Evolutionary conservation across 2,329 filamentous ascomycete genomes (phyloP), one percentile per base, ranked within the genome.

Genomic region (Plectosphaerella plurivora): DNA sequence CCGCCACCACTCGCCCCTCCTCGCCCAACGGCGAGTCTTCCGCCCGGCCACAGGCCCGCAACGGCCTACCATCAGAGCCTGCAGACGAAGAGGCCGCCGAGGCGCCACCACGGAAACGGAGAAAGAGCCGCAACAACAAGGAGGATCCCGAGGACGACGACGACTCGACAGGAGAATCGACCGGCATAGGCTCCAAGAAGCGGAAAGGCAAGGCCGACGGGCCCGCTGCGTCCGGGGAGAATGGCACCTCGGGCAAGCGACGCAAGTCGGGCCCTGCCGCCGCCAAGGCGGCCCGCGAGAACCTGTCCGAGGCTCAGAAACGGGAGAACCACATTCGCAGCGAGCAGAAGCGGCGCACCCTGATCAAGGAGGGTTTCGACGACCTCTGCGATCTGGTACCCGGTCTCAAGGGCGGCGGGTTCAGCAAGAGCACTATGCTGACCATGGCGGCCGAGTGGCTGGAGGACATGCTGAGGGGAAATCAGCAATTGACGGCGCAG

Each of bases 291-390:
- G 64, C 75, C 3, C 72, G 87, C 24, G 87, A 86, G 64, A 96
- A 96, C 60, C 83, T 94, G 4, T 82, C 84, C 0, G 88, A 93
- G 59, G 85, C 88, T 55, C 88, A 94, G 68, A 94, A 93, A 69
- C 79, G 89, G 45, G 86, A 86, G 62, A 96, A 96, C 60, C 90
- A 95, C 64, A 94, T 96, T 58, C 78, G 86, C 50, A 94, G 90
- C 50, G 91, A 95, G 65, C 89, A 96, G 70, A 95, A 94, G 68
- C 81, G 91, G 35, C 79, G 91, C 47, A 90, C 89, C 24, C 74
- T 91, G 46, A 93, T 93, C 62, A 88, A 91, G 63, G 81, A 88
- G 58, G 89, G 89, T 0, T 96, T 93, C 60, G 87, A 91, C 44
- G 88, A 93, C 53, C 72, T 96, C n/a, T 83, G 82, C 57, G 77